Base-by-base conservation (phyloP, 106 monocot genomes). In the Allium sativum region DNA sequence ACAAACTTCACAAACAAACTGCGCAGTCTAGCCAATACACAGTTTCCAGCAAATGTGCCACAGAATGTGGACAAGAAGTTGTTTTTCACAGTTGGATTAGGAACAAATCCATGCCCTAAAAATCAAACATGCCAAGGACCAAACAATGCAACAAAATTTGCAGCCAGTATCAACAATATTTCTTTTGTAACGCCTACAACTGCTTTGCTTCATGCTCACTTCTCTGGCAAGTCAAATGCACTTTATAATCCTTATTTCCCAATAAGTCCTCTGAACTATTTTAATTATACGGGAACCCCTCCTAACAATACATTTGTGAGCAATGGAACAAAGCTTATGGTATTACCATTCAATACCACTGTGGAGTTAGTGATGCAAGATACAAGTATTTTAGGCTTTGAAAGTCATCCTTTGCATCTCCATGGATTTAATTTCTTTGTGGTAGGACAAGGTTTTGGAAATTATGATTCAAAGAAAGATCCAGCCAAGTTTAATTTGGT, bases 321-420 rank as follows among this genome's bases (percentile, higher is more conserved):
- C 44, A 67, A 70, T 18, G 68, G 69, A 12, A 74, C 82, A 6
- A 73, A 74, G 43, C 47, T 58, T 50, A 45, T 74, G 46, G 74
- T 70, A 40, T 60, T 82, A 21, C 13, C 56, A 0, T 82, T 77
- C 64, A 82, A 82, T 70, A 64, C 78, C 7, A 74, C 59, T 20
- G 82, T 83, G 50, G 78, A 83, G 78, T 44, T 83, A 14, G 82
- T 78, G 53, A 63, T 83, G 82, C 82, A 83, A 52, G 82, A 71
- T 44, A 83, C 78, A 9, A 83, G 75, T 61, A 78, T 83, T 16
- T 60, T 55, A 9, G 82, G 82, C 1, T 67, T 67, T 8, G 82
- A 83, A 65, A 78, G 78, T 55, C 82, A 83, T 59, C 82, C 82
- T 10, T 46, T 83, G 18, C 82, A 83, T 47, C 53, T 83, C 15